phyloP scores from a whole-genome alignment of 179 eudicot genomes.

The Corrigiola litoralis region DNA sequence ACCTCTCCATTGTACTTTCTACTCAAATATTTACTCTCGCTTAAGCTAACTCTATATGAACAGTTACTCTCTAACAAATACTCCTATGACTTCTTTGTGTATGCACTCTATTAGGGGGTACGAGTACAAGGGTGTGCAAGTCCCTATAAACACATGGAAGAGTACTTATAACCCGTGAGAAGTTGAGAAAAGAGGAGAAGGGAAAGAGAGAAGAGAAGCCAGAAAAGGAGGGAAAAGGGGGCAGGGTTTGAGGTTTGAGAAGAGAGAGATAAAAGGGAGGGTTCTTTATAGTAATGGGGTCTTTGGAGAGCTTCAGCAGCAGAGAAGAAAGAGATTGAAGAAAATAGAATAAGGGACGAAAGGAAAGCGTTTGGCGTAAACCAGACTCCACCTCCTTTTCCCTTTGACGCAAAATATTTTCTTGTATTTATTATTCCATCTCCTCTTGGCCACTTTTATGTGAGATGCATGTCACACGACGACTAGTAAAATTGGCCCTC shows the following conservation, averaged over 20 bases:
- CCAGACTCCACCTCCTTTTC: slow-evolving; percentile 65
- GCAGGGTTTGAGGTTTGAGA: not conserved
- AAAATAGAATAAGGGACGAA: not conserved
- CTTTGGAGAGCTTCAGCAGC: not conserved
- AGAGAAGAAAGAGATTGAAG: slow-evolving; percentile 1
- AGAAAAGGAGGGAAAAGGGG: slow-evolving; percentile 10
- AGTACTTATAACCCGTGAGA: not conserved
- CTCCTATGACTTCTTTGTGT: too few relatives aligned
- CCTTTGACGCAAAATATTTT: slow-evolving; percentile 37
- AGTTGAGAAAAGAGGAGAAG: not conserved
- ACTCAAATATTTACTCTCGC: not conserved
- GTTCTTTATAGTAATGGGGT: slow-evolving; percentile 51
- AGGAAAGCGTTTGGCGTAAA: slow-evolving; percentile 52
- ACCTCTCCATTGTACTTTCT: slow-evolving; percentile 38
- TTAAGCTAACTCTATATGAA: too few relatives aligned
- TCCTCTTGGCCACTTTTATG: not conserved
- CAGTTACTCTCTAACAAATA: too few relatives aligned
- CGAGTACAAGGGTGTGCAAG: too few relatives aligned
- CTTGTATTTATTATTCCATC: not conserved
- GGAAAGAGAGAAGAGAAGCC: not conserved
- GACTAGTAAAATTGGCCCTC: too few relatives aligned
- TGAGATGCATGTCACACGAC: too few relatives aligned
- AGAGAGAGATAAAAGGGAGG: slow-evolving; percentile 29
- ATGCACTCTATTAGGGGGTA: too few relatives aligned
- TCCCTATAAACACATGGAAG: slow-evolving; percentile 14